Conservation (phyloP, 2,329 filamentous ascomycete species). For the Pestalotiopsis sp. region DNA sequence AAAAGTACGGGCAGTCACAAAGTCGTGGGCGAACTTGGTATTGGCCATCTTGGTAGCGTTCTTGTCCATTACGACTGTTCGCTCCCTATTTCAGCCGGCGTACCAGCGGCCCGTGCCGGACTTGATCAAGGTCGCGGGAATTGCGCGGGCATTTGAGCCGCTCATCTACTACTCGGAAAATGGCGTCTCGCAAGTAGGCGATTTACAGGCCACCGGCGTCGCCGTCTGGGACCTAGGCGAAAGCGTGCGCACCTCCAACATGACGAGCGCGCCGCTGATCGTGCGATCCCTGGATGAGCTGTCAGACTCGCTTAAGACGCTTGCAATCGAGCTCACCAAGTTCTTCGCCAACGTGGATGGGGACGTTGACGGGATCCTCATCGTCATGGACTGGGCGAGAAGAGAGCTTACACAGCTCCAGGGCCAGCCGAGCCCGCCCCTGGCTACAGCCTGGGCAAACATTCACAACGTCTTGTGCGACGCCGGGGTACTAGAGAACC, state of each 20-base stretch:
- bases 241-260: slow-evolving; percentile 84
- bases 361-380: slow-evolving; percentile 87
- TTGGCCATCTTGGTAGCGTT: slow-evolving; percentile 63
- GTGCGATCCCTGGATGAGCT: slow-evolving; percentile 83
- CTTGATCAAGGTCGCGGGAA: slow-evolving; percentile 84
- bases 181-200: slow-evolving; percentile 81
- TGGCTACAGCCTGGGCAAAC: slow-evolving; percentile 79
- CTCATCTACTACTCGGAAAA: slow-evolving; percentile 94
- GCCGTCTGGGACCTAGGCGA: slow-evolving; percentile 95
- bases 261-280: slow-evolving; percentile 87
- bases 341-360: slow-evolving; percentile 95
- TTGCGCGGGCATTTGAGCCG: slow-evolving; percentile 91
- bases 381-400: slow-evolving; percentile 95
- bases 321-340: slow-evolving; percentile 83
- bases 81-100: slow-evolving; percentile 70
- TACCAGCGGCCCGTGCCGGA: slow-evolving; percentile 72
- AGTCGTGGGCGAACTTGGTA: slow-evolving; percentile 70
- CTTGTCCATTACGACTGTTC: slow-evolving; percentile 66
- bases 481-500: slow-evolving; percentile 61
- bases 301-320: slow-evolving; percentile 80
- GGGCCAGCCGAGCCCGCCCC: slow-evolving; percentile 59
- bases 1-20: slow-evolving; percentile 63
- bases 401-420: slow-evolving; percentile 77
- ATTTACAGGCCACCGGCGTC: slow-evolving; percentile 87
- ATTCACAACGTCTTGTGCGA: slow-evolving; percentile 76